Evolutionary conservation across 2,329 filamentous ascomycete genomes (phyloP).

Genomic region (Monosporascus sp.): DNA sequence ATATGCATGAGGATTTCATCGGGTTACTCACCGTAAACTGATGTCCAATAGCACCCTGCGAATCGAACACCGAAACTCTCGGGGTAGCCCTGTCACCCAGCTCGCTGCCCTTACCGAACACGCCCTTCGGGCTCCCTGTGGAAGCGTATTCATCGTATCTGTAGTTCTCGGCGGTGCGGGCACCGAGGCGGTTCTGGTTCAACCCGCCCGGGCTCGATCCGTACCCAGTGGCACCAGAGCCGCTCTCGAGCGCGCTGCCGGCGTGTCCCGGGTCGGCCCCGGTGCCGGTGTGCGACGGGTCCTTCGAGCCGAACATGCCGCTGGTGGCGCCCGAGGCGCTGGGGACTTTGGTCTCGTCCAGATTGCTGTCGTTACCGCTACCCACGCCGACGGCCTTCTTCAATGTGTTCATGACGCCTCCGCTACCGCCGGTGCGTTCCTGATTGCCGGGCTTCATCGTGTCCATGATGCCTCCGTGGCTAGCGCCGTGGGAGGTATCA

Average conservation of each 20-base stretch:
- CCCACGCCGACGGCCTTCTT: background rate
- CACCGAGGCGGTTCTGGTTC: background rate
- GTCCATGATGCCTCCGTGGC: slow-evolving; percentile 11
- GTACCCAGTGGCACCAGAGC: too few species aligned
- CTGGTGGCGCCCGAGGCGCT: too few species aligned
- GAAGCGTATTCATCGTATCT: slow-evolving; percentile 8
- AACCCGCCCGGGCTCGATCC: too few species aligned
- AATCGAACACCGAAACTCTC: slow-evolving; percentile 10
- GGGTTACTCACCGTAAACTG: slow-evolving; percentile 10
- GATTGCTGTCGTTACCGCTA: too few species aligned
- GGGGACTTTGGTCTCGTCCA: too few species aligned
- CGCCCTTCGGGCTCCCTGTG: slow-evolving; percentile 4
- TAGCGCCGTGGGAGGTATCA: slow-evolving; percentile 8
- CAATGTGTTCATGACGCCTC: background rate
- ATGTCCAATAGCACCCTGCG: slow-evolving; percentile 10
- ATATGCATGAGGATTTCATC: too few species aligned
- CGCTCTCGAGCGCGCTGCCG: too few species aligned
- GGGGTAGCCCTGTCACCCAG: background rate
- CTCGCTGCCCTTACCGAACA: background rate
- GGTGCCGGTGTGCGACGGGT: too few species aligned
- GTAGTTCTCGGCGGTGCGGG: slow-evolving; percentile 2
- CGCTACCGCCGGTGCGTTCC: background rate
- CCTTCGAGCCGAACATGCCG: too few species aligned
- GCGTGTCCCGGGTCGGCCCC: too few species aligned
- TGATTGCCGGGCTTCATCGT: slow-evolving; percentile 7